A percentile compares a stretch with the other conserved stretches of the same genome.
Evolutionary conservation across 345 rosid genomes (phyloP).

Genomic region (Eucalyptus erythrocorys): DNA sequence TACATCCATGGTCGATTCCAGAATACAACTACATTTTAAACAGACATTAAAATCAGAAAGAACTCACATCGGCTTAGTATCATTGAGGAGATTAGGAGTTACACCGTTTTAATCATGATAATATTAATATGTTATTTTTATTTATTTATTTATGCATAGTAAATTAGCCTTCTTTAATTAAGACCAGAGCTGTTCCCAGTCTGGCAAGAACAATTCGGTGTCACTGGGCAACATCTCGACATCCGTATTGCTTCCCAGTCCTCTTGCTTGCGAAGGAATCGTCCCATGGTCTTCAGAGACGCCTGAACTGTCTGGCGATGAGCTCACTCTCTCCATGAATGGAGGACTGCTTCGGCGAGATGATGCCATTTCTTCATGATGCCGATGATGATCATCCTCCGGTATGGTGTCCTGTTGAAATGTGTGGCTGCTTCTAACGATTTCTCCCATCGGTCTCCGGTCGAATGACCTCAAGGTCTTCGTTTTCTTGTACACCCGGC

Average conservation of each 20-base stretch:
- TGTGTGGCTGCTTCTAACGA: neutral
- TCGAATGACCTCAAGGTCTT: constrained; percentile 28
- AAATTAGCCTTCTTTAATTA: neutral
- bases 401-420: neutral
- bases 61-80: neutral
- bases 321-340: neutral
- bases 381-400: neutral
- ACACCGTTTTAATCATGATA: neutral
- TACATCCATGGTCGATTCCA: neutral
- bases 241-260: neutral
- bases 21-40: neutral
- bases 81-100: neutral
- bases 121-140: neutral
- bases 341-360: neutral
- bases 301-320: neutral
- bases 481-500: constrained; percentile 32
- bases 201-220: neutral
- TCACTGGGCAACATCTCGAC: neutral
- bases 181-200: constrained; percentile 6
- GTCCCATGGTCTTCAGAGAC: neutral
- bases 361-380: neutral
- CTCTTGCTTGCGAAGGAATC: neutral
- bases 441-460: constrained; percentile 18
- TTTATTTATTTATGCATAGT: neutral
- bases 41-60: neutral